Conservation (phyloP, 768 basidiomycete genomes). For the Tricholoma flavovirens region DNA sequence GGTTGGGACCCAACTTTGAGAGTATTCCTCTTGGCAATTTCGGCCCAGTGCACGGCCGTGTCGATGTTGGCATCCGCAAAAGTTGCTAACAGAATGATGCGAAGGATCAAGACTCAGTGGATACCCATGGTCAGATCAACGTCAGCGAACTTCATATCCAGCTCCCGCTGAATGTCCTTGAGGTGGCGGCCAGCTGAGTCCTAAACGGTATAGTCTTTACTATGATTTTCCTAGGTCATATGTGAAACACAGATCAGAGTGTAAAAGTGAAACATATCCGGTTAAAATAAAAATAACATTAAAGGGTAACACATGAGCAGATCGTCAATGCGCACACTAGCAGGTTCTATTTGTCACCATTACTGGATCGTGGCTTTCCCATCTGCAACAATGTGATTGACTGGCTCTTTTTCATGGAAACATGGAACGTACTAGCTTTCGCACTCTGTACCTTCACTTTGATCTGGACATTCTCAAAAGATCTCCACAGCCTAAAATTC, state of each 20-base stretch:
- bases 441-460: not conserved
- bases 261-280: not conserved
- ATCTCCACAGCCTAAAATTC: conserved; percentile 45
- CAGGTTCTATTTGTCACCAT: not conserved
- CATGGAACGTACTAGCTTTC: conserved; percentile 9
- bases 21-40: too few species aligned
- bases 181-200: too few species aligned
- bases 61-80: too few species aligned
- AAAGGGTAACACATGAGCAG: not conserved
- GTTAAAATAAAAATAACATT: too few species aligned
- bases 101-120: too few species aligned
- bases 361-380: not conserved
- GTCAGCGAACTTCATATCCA: too few species aligned
- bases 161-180: too few species aligned
- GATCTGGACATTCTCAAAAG: conserved; percentile 10
- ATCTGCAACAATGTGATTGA: not conserved
- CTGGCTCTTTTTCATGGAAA: not conserved
- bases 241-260: not conserved
- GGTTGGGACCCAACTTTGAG: too few species aligned
- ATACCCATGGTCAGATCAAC: too few species aligned
- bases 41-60: too few species aligned
- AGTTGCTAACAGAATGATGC: too few species aligned
- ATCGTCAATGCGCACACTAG: not conserved
- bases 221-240: not conserved
- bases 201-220: too few species aligned